Percentiles rank a stretch among this genome's conserved stretches.
These are phyloP conservation scores for Clonostachys rhizophaga DNA, from an alignment of 2,329 filamentous ascomycete genomes.

Conservation along the genomic window DNA sequence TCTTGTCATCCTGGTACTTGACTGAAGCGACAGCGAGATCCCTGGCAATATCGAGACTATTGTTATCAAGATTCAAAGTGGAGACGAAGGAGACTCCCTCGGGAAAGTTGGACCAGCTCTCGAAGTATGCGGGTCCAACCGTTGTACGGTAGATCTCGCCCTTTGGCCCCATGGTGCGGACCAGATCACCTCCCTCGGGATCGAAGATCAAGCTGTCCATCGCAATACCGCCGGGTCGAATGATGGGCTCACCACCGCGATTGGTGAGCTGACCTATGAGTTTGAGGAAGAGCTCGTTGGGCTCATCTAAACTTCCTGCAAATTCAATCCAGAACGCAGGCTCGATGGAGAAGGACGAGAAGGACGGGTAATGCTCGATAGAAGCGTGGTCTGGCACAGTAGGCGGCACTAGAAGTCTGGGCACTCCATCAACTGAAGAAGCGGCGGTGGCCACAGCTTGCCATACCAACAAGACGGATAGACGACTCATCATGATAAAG, in stretches of 20 bases:
- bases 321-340: slow-evolving; percentile 11
- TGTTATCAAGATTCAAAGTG: slow-evolving; percentile 9
- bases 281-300: slow-evolving; percentile 7
- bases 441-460: too few relatives aligned
- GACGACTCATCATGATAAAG: too few relatives aligned
- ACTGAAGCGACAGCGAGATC: slow-evolving; percentile 7
- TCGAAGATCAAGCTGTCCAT: slow-evolving; percentile 11
- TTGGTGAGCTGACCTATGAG: slow-evolving; percentile 6
- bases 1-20: slow-evolving; percentile 5
- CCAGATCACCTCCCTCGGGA: slow-evolving; percentile 4
- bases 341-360: slow-evolving; percentile 10
- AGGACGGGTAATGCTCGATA: slow-evolving; percentile 6
- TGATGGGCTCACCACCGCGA: slow-evolving; percentile 5
- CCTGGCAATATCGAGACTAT: slow-evolving; percentile 8
- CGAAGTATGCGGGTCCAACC: too few relatives aligned
- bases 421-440: too few relatives aligned
- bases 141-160: not conserved
- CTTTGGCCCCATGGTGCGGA: slow-evolving; percentile 8
- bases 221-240: slow-evolving; percentile 10
- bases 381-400: slow-evolving; percentile 1
- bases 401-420: too few relatives aligned
- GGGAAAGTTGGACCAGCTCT: slow-evolving; percentile 5
- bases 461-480: too few relatives aligned
- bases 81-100: slow-evolving; percentile 7
- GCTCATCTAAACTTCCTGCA: slow-evolving; percentile 6